phyloP scores from a whole-genome alignment of 2,329 filamentous ascomycete species.

The Cylindrodendrum hubeiense region DNA sequence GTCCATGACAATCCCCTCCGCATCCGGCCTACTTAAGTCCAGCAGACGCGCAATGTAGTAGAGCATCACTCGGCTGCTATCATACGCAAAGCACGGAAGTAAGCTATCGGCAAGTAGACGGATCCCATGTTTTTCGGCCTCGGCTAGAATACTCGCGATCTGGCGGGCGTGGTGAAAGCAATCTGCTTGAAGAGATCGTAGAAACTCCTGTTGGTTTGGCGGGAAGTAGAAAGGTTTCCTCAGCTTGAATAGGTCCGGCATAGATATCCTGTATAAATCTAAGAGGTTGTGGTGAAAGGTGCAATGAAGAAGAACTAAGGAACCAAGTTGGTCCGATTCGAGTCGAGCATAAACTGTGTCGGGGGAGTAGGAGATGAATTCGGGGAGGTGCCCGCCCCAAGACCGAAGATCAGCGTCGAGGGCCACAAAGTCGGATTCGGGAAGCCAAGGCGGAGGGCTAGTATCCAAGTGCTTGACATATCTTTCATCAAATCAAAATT shows the following conservation, averaged over 20 bases:
- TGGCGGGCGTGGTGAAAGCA: constrained; percentile 55
- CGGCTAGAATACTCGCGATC: constrained; percentile 53
- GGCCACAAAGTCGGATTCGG: constrained; percentile 56
- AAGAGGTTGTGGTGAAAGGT: constrained; percentile 61
- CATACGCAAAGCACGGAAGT: constrained; percentile 60
- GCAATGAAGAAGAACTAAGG: constrained; percentile 58
- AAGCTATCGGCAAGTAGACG: constrained; percentile 58
- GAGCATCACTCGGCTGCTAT: constrained; percentile 61
- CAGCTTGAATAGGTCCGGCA: constrained; percentile 60
- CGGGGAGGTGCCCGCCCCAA: constrained; percentile 57
- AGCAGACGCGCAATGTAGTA: constrained; percentile 61
- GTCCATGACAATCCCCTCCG: constrained; percentile 52
- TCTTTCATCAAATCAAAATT: constrained; percentile 32
- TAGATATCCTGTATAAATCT: constrained; percentile 60
- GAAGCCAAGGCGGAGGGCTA: constrained; percentile 56
- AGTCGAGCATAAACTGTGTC: constrained; percentile 60
- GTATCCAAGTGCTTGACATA: constrained; percentile 58
- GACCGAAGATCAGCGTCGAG: constrained; percentile 55
- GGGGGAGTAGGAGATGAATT: constrained; percentile 57
- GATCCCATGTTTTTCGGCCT: constrained; percentile 55
- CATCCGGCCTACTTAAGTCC: constrained; percentile 51
- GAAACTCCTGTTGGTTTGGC: constrained; percentile 52
- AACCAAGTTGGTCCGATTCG: constrained; percentile 60
- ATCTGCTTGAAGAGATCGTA: constrained; percentile 51
- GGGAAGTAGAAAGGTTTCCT: constrained; percentile 55